phyloP scores from a whole-genome alignment of 495 filamentous ascomycete species.

The Podospora australis region DNA sequence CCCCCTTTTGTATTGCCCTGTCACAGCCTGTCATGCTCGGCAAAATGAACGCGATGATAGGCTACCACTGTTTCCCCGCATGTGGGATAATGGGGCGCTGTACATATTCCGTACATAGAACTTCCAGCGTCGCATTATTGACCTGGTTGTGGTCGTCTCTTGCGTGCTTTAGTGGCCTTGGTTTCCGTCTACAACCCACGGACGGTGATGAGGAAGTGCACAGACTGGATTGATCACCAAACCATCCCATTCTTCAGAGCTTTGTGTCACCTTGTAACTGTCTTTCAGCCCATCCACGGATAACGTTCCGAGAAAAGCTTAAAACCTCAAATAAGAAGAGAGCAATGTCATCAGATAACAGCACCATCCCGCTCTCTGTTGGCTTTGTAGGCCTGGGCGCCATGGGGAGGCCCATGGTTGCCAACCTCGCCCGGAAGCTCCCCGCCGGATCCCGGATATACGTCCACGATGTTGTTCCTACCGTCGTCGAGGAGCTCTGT shows the following conservation, averaged over 20 bases:
- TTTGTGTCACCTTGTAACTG: too few species aligned
- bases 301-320: too few species aligned
- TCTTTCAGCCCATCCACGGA: too few species aligned
- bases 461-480: conserved; percentile 36
- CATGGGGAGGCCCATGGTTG: conserved; percentile 44
- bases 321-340: too few species aligned
- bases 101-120: background rate
- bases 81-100: too few species aligned
- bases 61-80: conserved; percentile 32
- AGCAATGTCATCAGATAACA: conserved; percentile 8
- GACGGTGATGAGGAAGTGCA: too few species aligned
- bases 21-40: too few species aligned
- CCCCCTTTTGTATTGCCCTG: too few species aligned
- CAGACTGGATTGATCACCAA: too few species aligned
- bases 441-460: conserved; percentile 30
- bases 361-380: conserved; percentile 21
- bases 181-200: background rate
- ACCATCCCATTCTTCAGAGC: too few species aligned
- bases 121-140: too few species aligned
- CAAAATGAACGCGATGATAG: conserved; percentile 8
- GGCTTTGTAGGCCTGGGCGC: conserved; percentile 25
- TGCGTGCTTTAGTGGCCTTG: background rate
- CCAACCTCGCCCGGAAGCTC: conserved; percentile 40
- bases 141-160: too few species aligned
- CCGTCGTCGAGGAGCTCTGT: conserved; percentile 26